Conservation (phyloP, 1,284 basidiomycete species). For the Grifola frondosa region DNA sequence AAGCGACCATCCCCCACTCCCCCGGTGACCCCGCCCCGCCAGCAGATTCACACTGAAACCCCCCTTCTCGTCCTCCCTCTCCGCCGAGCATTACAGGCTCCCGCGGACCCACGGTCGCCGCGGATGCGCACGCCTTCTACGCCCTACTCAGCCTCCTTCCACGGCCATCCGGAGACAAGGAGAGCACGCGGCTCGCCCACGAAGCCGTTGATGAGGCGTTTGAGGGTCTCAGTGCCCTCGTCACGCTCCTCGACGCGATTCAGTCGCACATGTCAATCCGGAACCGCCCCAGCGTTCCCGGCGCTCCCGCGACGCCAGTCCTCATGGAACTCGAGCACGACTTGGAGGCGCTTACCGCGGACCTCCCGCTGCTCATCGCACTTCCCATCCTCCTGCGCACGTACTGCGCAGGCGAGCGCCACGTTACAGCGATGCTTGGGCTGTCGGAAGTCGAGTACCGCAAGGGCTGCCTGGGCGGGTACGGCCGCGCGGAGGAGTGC, state of each 20-base stretch:
- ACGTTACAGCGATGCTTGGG: conserved; percentile 55
- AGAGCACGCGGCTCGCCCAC: conserved; percentile 51
- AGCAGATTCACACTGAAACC: conserved; percentile 65
- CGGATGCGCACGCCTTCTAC: conserved; percentile 59
- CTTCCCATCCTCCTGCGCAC: conserved; percentile 62
- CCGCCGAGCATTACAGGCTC: conserved; percentile 40
- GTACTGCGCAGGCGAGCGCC: conserved; percentile 30
- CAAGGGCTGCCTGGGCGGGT: conserved; percentile 65
- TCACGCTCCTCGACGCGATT: conserved; percentile 54
- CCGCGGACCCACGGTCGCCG: conserved; percentile 40
- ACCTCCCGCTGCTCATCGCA: conserved; percentile 68
- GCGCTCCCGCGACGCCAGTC: conserved; percentile 12
- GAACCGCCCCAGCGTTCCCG: conserved; percentile 9
- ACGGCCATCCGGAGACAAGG: conserved; percentile 50
- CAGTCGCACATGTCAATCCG: conserved; percentile 21
- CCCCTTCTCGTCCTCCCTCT: conserved; percentile 66
- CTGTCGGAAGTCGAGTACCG: conserved; percentile 64
- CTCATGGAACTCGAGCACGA: conserved; percentile 44
- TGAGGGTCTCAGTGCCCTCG: conserved; percentile 56
- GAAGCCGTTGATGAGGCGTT: conserved; percentile 80
- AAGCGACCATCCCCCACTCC: conserved; percentile 49
- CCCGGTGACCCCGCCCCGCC: conserved; percentile 56
- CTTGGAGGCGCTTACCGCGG: conserved; percentile 47
- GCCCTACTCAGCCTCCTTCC: conserved; percentile 61
- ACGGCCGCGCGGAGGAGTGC: conserved; percentile 74